These are phyloP conservation scores for Spiromastix sp. DNA, from an alignment of 2,329 filamentous ascomycete genomes.

Conservation along the genomic window DNA sequence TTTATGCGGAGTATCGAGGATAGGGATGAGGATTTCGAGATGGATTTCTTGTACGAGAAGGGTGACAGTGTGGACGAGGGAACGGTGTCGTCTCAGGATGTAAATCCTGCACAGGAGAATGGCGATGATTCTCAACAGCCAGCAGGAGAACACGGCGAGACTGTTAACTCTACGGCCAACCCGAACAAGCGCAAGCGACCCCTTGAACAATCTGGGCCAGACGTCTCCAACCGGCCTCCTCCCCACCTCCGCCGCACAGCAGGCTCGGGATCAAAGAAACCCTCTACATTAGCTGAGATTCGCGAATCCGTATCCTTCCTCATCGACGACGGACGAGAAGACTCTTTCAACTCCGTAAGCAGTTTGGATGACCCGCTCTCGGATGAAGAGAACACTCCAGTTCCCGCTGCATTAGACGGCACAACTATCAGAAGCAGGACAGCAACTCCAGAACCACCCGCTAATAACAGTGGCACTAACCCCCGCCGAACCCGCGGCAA, in stretches of 20 bases:
- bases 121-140: slow-evolving; percentile 12
- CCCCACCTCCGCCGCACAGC: slow-evolving; percentile 49
- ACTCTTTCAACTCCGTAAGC: not conserved
- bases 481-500: slow-evolving; percentile 30
- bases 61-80: not conserved
- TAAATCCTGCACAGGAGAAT: slow-evolving; percentile 1
- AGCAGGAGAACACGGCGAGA: slow-evolving; percentile 14
- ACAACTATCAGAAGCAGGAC: no score
- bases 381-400: slow-evolving; percentile 30
- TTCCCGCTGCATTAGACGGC: slow-evolving; percentile 27
- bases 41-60: slow-evolving; percentile 57
- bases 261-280: slow-evolving; percentile 50
- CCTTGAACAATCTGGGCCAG: slow-evolving; percentile 27
- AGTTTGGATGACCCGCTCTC: slow-evolving; percentile 23
- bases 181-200: slow-evolving; percentile 19
- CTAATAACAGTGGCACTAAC: slow-evolving; percentile 14
- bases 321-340: slow-evolving; percentile 47
- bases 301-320: slow-evolving; percentile 74
- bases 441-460: not conserved
- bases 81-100: not conserved
- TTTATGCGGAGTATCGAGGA: slow-evolving; percentile 89
- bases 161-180: slow-evolving; percentile 19
- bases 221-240: slow-evolving; percentile 46
- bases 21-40: slow-evolving; percentile 55
- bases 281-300: slow-evolving; percentile 67